Conservation (phyloP, 1,284 basidiomycete species). For the Ustilago vetiveriae region DNA sequence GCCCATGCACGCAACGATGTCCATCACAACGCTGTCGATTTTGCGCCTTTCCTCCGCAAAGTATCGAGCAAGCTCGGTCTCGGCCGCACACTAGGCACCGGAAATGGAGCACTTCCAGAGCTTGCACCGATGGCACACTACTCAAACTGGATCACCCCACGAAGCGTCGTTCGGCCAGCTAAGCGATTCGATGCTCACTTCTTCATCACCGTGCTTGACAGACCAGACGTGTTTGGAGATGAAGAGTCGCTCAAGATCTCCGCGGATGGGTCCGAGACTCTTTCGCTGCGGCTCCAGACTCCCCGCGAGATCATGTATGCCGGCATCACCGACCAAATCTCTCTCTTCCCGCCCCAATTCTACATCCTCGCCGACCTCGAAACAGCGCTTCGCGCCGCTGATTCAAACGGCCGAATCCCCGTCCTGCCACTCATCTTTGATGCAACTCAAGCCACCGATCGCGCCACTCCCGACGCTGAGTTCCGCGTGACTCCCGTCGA, state of each 20-base stretch:
- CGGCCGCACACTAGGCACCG: conserved; percentile 1
- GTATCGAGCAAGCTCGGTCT: conserved; percentile 33
- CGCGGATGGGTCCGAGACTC: conserved; percentile 57
- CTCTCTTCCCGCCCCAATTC: conserved; percentile 61
- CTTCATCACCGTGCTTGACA: conserved; percentile 57
- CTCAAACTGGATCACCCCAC: conserved; percentile 61
- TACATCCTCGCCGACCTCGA: conserved; percentile 59
- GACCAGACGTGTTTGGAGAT: conserved; percentile 39
- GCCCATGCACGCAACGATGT: conserved; percentile 49
- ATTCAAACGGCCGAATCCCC: conserved; percentile 1
- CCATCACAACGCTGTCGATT: conserved; percentile 57
- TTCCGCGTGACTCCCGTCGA: conserved; percentile 51
- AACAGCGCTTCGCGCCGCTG: conserved; percentile 22
- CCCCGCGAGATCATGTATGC: conserved; percentile 48
- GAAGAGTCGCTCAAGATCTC: conserved; percentile 40
- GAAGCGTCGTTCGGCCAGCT: conserved; percentile 54
- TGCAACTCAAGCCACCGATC: conserved; percentile 13
- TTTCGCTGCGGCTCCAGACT: conserved; percentile 45
- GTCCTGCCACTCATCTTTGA: conserved; percentile 52
- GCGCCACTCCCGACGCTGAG: conserved; percentile 28
- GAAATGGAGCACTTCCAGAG: conserved; percentile 16
- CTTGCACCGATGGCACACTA: conserved; percentile 53
- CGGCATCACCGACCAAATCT: conserved; percentile 51
- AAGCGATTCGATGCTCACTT: conserved; percentile 64
- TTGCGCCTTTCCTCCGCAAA: conserved; percentile 47